phyloP scores from a whole-genome alignment of 192 early-diverging fungal species.

The Coemansia sp. region DNA sequence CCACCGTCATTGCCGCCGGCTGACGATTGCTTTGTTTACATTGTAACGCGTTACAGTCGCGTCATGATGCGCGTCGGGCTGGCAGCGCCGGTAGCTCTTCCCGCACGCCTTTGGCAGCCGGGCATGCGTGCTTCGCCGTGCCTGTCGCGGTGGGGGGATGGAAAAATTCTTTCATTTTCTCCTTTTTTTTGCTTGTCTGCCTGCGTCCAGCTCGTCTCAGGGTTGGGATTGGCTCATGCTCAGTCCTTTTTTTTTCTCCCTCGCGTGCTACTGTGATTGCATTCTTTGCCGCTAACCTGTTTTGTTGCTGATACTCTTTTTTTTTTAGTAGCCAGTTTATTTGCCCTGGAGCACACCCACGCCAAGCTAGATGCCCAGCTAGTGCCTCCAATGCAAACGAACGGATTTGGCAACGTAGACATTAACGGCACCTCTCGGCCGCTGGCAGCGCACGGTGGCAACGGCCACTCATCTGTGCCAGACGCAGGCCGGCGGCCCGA shows the following conservation, averaged over 20 bases:
- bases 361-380: constrained; percentile 4
- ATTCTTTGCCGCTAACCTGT: neutral
- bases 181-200: constrained; percentile 1
- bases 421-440: constrained; percentile 19
- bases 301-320: neutral
- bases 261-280: constrained; percentile 6
- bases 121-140: neutral
- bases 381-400: constrained; percentile 39
- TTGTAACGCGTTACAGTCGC: constrained; percentile 7
- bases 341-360: neutral
- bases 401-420: constrained; percentile 40
- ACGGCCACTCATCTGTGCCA: constrained; percentile 7
- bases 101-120: neutral
- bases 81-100: neutral
- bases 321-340: neutral
- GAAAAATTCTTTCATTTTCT: constrained; percentile 1
- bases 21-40: neutral
- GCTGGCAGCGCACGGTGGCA: constrained; percentile 12
- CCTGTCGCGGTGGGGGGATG: neutral
- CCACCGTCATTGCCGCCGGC: neutral
- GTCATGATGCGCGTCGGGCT: neutral
- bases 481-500: constrained; percentile 4
- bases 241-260: neutral
- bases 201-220: constrained; percentile 14
- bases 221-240: constrained; percentile 13